Base-by-base conservation (phyloP, 192 early-diverging fungal genomes). In the Coemansia sp. region DNA sequence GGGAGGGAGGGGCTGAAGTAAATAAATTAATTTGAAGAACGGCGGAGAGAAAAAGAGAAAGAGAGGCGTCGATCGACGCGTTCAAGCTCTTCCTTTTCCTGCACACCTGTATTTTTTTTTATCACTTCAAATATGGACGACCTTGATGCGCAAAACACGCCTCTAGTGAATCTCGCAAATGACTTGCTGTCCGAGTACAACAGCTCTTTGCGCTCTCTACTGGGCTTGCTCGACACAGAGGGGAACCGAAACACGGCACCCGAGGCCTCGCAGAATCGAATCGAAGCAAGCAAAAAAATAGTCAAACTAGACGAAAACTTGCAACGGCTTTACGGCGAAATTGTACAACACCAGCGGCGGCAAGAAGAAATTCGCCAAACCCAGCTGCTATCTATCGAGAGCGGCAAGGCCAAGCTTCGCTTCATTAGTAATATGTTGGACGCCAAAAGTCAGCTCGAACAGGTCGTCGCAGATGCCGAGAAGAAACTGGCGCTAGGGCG, bases 281-380 rank as follows among this genome's bases (percentile, higher is more conserved):
- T 38, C 16, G 61, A 66, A 5, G 58, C 71, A 2, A 57, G 47
- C 18, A 40, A 67, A 22, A 62, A 39, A 11, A 40, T 84, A 11
- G 66, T 73, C 33, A 20, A 20, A 16, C 66, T 84, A 40, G 82
- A 84, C 77, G 46, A 44, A 7, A 46, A 70, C 10, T 49, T 84
- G 11, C 82, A 84, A 38, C 44, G 58, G n/a, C 64, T 84, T 2
- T 74, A 69, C 38, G 49, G 29, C 27, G 82, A 79, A 46, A 63
- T 84, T 10, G 33, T 53, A n/a, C 68, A 68, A 15, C 82, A 84
- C 69, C 82, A 84, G 44, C 33, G 24, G 22, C 77, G 82, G 20
- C 82, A 85, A 43, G 72, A 78, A 33, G 79, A 71, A 43, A 85
- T 80, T 47, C 79, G 79, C 40, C 27, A 52, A 8, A 69, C 71